These are phyloP conservation scores for Blastomyces silverae DNA, from an alignment of 2,329 filamentous ascomycete species.

Conservation along the genomic window DNA sequence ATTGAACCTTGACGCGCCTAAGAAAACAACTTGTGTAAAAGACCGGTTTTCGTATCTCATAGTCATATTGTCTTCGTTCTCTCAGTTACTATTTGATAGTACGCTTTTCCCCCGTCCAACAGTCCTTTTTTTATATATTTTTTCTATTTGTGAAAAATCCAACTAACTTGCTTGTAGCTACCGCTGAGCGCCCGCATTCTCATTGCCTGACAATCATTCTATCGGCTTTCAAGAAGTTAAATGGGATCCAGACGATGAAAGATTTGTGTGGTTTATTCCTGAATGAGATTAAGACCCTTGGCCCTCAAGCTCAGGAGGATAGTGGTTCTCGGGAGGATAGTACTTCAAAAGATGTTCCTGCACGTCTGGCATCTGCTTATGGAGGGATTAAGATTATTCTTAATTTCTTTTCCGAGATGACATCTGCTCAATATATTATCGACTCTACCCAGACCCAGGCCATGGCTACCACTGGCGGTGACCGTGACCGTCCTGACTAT, in stretches of 20 bases:
- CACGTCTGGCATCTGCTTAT: conserved; percentile 47
- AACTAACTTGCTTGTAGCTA: conserved; percentile 26
- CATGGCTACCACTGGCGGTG: conserved; percentile 49
- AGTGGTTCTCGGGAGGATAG: conserved; percentile 36
- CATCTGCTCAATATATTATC: conserved; percentile 69
- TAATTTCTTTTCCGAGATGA: conserved; percentile 68
- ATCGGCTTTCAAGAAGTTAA: conserved; percentile 75
- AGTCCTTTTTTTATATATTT: not conserved
- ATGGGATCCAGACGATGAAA: conserved; percentile 68
- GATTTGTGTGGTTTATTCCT: conserved; percentile 64
- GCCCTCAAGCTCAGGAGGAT: conserved; percentile 38
- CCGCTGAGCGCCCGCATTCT: conserved; percentile 46
- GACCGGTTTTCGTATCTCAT: conserved; percentile 72
- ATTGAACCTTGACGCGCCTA: conserved; percentile 48
- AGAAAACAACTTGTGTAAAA: conserved; percentile 42
- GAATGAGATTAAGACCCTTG: conserved; percentile 48
- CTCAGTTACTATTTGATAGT: conserved; percentile 71
- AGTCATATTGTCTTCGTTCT: conserved; percentile 68
- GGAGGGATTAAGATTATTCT: conserved; percentile 74
- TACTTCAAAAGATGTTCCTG: conserved; percentile 37
- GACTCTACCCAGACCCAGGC: conserved; percentile 62
- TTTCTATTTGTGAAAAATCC: not conserved
- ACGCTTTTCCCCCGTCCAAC: conserved; percentile 26
- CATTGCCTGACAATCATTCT: conserved; percentile 64
- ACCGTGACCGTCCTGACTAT: conserved; percentile 52